These are phyloP conservation scores for Apophysomyces elegans DNA, from an alignment of 371 early-diverging fungal genomes.

Conservation along the genomic window DNA sequence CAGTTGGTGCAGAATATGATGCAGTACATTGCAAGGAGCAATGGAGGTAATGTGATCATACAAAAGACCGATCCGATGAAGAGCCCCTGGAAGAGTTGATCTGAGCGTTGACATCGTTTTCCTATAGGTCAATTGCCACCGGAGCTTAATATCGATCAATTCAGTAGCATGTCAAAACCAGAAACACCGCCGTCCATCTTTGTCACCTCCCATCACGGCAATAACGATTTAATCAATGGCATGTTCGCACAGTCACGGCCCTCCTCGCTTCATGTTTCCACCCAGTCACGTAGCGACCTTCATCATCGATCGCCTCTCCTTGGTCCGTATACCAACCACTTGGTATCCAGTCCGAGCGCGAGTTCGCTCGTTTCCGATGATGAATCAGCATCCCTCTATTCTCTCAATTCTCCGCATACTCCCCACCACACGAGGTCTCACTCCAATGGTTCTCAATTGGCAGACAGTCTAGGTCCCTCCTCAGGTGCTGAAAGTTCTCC, in stretches of 20 bases:
- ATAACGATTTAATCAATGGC: constrained; percentile 21
- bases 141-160: constrained; percentile 49
- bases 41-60: constrained; percentile 44
- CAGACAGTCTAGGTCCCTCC: neutral
- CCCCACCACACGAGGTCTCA: constrained; percentile 17
- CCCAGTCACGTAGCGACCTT: constrained; percentile 10
- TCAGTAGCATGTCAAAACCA: constrained; percentile 17
- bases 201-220: constrained; percentile 55
- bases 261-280: constrained; percentile 23
- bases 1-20: constrained; percentile 63
- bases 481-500: neutral
- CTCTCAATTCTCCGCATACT: constrained; percentile 26
- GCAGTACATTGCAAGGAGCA: constrained; percentile 56
- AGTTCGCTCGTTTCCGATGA: constrained; percentile 26
- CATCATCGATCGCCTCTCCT: constrained; percentile 9
- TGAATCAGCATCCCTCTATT: constrained; percentile 24
- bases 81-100: constrained; percentile 8
- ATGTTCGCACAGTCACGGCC: constrained; percentile 9
- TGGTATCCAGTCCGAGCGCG: constrained; percentile 26
- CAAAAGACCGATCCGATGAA: too few species aligned
- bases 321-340: constrained; percentile 14
- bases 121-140: constrained; percentile 34
- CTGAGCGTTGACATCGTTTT: constrained; percentile 8
- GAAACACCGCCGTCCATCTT: constrained; percentile 63
- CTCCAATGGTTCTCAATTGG: neutral